Evolutionary conservation across 208 protist species (phyloP).

Genomic region (Trypanosoma theileri): DNA sequence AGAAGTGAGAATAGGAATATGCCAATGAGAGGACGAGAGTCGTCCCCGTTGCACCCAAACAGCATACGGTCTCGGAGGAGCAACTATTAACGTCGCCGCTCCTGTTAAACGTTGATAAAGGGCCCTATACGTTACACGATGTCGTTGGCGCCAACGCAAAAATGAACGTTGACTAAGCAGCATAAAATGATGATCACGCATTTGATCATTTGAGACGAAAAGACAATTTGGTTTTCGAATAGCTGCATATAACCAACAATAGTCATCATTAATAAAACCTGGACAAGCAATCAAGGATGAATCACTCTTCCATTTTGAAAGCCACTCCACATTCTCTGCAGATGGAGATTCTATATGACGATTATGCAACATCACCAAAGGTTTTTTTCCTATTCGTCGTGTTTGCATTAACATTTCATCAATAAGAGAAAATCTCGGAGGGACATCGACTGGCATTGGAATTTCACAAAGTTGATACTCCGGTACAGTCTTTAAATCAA

Average conservation of each 20-base stretch:
- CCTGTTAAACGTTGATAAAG: slow-evolving; percentile 43
- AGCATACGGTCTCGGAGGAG: slow-evolving; percentile 57
- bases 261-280: slow-evolving; percentile 84
- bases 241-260: slow-evolving; percentile 82
- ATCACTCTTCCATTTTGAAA: slow-evolving; percentile 45
- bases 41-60: slow-evolving; percentile 72
- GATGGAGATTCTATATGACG: slow-evolving; percentile 52
- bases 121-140: slow-evolving; percentile 78
- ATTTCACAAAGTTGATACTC: slow-evolving; percentile 43
- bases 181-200: slow-evolving; percentile 86
- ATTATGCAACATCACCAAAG: slow-evolving; percentile 78
- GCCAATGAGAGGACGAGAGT: slow-evolving; percentile 50
- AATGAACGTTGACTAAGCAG: slow-evolving; percentile 79
- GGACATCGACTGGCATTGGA: slow-evolving; percentile 82
- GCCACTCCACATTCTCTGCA: slow-evolving; percentile 37
- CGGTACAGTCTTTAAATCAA: slow-evolving; percentile 40
- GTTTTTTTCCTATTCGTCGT: slow-evolving; percentile 35
- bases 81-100: slow-evolving; percentile 35
- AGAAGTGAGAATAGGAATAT: slow-evolving; percentile 64
- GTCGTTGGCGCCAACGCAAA: slow-evolving; percentile 77
- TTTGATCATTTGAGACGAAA: slow-evolving; percentile 82
- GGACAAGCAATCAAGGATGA: slow-evolving; percentile 58
- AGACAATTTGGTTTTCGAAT: slow-evolving; percentile 43
- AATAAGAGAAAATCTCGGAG: slow-evolving; percentile 81
- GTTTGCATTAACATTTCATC: slow-evolving; percentile 56